Evolutionary conservation across 2,329 filamentous ascomycete genomes (phyloP), one percentile per base, ranked within the genome.

Genomic region (Pestalotiopsis fici): DNA sequence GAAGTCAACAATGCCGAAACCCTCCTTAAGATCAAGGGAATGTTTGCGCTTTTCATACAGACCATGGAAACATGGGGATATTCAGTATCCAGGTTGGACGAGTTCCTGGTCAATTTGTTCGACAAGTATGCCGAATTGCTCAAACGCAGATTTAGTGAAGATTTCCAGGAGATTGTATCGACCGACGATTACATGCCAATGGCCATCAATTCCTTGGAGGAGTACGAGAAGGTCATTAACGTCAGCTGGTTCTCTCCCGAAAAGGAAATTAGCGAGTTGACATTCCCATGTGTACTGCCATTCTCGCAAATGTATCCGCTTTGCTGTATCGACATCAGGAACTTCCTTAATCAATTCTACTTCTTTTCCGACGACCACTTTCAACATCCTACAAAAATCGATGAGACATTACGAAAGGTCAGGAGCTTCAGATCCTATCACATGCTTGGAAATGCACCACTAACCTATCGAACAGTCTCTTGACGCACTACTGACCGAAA

Each of bases 131-230:
- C 95, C 0, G 93, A 97, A 71, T 84, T 98, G 11, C 86, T 99
- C 66, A 98, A 97, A 81, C 90, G 89, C 69, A 89, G 94, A 59
- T 99, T 98, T 76, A 97, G 94, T 77, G 93, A 97, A 72, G 95
- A 98, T 79, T 99, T 99, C 77, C 92, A 97, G 77, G 95, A 89
- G 86, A 91, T 91, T 73, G 88, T 91, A 18, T 90, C 93, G n/a
- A 98, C 94, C 0, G 96, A 99, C 78, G 96, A 99, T 79, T 99
- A 99, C 80, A 99, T 99, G 95, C 97, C 96, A 2, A 98, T 99
- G 96, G 93, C 94, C 1, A 97, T 98, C 78, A 93, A 94, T 74
- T 94, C 92, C 23, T 81, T 87, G 18, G 95, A 97, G 74, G 95
- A 98, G 75, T 98, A 97, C 76, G 93, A 97, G 74, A 97, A 98